Percentiles rank a stretch among this genome's conserved stretches.
phyloP scores from a whole-genome alignment of 2,329 filamentous ascomycete species.

The Aureobasidium sp. region DNA sequence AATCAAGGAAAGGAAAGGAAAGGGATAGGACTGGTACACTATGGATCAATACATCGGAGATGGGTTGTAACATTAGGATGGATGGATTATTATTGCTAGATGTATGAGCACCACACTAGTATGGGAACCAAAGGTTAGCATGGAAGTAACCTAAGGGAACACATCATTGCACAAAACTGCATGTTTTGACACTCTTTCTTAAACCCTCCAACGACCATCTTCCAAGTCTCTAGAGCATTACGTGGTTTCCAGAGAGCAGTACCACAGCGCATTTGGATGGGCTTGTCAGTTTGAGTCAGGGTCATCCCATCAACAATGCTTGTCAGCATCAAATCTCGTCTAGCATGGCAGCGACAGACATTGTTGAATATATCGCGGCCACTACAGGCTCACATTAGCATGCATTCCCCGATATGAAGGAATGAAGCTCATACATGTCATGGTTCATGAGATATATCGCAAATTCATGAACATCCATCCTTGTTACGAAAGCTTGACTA shows the following conservation, averaged over 20 bases:
- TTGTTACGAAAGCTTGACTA: too few relatives aligned
- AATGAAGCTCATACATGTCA: too few relatives aligned
- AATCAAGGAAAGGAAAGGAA: not conserved
- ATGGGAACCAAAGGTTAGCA: not conserved
- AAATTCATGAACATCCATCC: too few relatives aligned
- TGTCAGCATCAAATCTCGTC: too few relatives aligned
- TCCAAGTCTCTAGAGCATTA: not conserved
- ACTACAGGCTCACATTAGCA: too few relatives aligned
- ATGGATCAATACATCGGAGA: not conserved
- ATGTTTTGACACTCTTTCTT: not conserved
- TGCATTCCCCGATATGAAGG: too few relatives aligned
- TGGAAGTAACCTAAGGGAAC: not conserved
- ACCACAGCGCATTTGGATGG: too few relatives aligned
- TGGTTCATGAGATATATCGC: too few relatives aligned
- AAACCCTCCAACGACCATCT: too few relatives aligned
- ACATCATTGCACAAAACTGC: not conserved
- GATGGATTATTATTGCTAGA: not conserved
- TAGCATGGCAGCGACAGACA: not conserved
- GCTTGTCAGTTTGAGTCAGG: not conserved
- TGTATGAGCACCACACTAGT: not conserved
- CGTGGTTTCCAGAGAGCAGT: not conserved
- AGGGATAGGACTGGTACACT: not conserved
- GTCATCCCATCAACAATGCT: not conserved
- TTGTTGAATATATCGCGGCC: too few relatives aligned
- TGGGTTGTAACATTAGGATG: not conserved